Evolutionary conservation across 2,329 filamentous ascomycete species (phyloP), one percentile per base, ranked within the genome.

Genomic region (Ascochyta viciae-villosae): DNA sequence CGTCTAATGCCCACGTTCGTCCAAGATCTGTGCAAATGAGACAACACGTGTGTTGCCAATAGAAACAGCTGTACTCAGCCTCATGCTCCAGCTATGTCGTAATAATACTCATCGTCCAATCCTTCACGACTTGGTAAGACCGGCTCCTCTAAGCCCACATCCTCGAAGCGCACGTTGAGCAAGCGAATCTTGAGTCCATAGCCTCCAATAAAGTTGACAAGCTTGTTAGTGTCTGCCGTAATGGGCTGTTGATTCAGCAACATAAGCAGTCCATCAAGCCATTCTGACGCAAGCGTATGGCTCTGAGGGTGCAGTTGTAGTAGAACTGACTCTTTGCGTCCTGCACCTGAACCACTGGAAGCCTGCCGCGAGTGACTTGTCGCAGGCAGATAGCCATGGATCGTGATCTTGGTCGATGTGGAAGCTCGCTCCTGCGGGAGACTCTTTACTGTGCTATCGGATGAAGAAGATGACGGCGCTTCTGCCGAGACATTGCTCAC

Each of bases 191-290:
- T 96, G 61, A 98, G 80, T 4, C 95, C 93, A 73, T 96, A 98
- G 65, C 96, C 90, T 70, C 88, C 87, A 57, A 98, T 90, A 67
- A 97, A 80, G 51, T 88, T 87, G 50, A 97, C 89, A 59, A 98
- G 80, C 76, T 95, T 96, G 73, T 89, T 94, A 33, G 95, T 98
- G 78, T 98, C 94, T 3, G 92, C 87, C n/a, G 95, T 99, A 72
- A 99, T 97, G 19, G 95, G 95, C 56, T 93, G 87, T 76, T 99
- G 95, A 71, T 96, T 92, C 23, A 99, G 83, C 50, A 99, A 82
- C 92, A 99, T 96, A 53, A 98, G 83, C 62, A 99, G 79, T 1
- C 95, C 95, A 74, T 99, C 95, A 5, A 99, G 83, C 95, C 95
- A 99, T 77, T 99, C 95, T 0, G 92, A 96, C 9, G 95, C 95